phyloP scores from a whole-genome alignment of 352 stramenopile species.

The Globisporangium cylindrosporum region DNA sequence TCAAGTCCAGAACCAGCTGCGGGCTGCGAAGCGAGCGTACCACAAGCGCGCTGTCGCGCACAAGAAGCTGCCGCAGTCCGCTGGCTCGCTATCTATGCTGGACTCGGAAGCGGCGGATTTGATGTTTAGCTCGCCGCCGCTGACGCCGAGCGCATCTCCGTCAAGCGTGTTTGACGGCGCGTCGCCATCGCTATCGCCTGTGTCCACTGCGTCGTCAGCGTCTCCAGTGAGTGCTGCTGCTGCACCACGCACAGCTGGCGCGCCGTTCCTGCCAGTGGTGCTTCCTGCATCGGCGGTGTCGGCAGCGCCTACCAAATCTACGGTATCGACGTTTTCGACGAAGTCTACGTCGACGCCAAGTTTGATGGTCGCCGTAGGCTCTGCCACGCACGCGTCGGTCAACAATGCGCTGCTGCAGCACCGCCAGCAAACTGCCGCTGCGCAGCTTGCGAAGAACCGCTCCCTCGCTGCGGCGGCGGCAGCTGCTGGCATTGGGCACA shows the following conservation, averaged over 20 bases:
- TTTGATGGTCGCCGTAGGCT: slow-evolving; percentile 14
- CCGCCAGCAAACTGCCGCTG: slow-evolving; percentile 13
- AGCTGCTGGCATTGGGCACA: slow-evolving; percentile 5
- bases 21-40: slow-evolving; percentile 74
- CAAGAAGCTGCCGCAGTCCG: slow-evolving; percentile 74
- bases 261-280: slow-evolving; percentile 22
- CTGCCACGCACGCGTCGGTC: background rate
- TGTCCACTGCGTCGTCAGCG: slow-evolving; percentile 13
- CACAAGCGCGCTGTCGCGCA: slow-evolving; percentile 78
- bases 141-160: slow-evolving; percentile 12
- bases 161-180: slow-evolving; percentile 23
- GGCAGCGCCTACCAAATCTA: background rate
- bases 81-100: slow-evolving; percentile 5
- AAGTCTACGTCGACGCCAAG: background rate
- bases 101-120: slow-evolving; percentile 14
- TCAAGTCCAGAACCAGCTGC: slow-evolving; percentile 81
- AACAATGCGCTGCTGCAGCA: slow-evolving; percentile 14
- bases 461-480: slow-evolving; percentile 7
- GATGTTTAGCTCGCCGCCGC: slow-evolving; percentile 16
- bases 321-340: slow-evolving; percentile 6
- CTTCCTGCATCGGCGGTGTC: slow-evolving; percentile 23
- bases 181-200: slow-evolving; percentile 24
- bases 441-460: slow-evolving; percentile 16
- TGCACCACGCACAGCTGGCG: slow-evolving; percentile 9
- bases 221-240: slow-evolving; percentile 7